Conservation (phyloP, 176 grass and related monocot species). For the Guadua angustifolia region DNA sequence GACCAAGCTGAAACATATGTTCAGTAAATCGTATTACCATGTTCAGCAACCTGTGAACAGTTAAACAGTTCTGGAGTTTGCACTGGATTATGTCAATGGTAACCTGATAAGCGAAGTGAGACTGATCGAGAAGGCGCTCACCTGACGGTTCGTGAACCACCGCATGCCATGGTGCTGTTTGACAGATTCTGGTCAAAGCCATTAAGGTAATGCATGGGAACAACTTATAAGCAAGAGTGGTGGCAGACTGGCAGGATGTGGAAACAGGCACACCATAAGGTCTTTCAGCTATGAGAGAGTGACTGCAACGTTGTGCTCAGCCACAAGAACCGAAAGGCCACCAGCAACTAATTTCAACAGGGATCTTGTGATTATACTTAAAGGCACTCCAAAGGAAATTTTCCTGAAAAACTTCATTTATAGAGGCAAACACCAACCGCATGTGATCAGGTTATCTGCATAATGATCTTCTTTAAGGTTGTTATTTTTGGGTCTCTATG, state of each 20-base stretch:
- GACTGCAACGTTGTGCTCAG: constrained; percentile 33
- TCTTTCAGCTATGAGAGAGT: constrained; percentile 35
- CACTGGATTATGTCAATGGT: neutral
- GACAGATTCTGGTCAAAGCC: constrained; percentile 19
- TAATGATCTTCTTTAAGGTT: neutral
- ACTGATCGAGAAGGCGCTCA: constrained; percentile 44
- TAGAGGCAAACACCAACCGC: constrained; percentile 27
- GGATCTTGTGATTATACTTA: constrained; percentile 68
- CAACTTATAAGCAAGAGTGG: constrained; percentile 52
- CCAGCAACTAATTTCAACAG: constrained; percentile 51
- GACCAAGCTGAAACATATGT: constrained; percentile 15
- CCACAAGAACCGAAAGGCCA: constrained; percentile 59
- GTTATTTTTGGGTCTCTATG: neutral
- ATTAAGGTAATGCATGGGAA: constrained; percentile 12
- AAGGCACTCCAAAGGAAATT: constrained; percentile 36
- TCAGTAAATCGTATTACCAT: neutral
- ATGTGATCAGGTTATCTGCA: constrained; percentile 24
- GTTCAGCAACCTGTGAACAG: neutral
- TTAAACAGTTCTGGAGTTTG: neutral
- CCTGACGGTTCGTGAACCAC: constrained; percentile 68
- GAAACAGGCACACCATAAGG: constrained; percentile 30
- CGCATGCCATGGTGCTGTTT: constrained; percentile 54
- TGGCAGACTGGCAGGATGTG: constrained; percentile 30
- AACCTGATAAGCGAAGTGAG: constrained; percentile 24
- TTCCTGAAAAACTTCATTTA: neutral